Evolutionary conservation across 148 eudicot species (phyloP).

Genomic region (Heliamphora exappendiculata): DNA sequence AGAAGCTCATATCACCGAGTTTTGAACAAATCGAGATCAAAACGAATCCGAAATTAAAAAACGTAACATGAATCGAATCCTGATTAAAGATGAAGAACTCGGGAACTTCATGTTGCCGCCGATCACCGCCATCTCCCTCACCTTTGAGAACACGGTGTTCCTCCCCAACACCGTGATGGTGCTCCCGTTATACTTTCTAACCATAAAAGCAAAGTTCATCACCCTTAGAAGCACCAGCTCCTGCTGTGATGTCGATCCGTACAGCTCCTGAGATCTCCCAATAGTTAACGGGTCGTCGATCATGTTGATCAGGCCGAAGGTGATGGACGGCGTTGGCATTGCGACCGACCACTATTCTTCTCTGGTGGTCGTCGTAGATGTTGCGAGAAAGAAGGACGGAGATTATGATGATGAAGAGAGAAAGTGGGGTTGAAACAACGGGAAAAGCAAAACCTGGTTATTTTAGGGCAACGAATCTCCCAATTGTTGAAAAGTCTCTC

Average conservation of each 20-base stretch:
- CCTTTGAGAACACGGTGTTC: constrained; percentile 19
- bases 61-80: too few relatives aligned
- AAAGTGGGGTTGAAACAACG: background rate
- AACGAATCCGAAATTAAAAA: too few relatives aligned
- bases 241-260: constrained; percentile 20
- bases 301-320: constrained; percentile 31
- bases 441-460: too few relatives aligned
- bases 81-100: too few relatives aligned
- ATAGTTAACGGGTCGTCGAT: constrained; percentile 36
- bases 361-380: constrained; percentile 2
- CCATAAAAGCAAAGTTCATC: constrained; percentile 31
- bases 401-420: background rate
- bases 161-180: constrained; percentile 28
- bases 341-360: constrained; percentile 24
- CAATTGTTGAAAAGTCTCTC: too few relatives aligned
- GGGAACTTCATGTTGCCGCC: too few relatives aligned
- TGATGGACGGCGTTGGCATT: constrained; percentile 33
- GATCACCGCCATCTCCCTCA: constrained; percentile 38
- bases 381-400: background rate
- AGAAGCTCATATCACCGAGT: too few relatives aligned
- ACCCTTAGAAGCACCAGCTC: constrained; percentile 30
- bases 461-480: too few relatives aligned
- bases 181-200: constrained; percentile 42
- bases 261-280: constrained; percentile 39
- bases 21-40: too few relatives aligned